Evolutionary conservation across 2,329 filamentous ascomycete genomes (phyloP).

Genomic region (Cladophialophora bantiana): DNA sequence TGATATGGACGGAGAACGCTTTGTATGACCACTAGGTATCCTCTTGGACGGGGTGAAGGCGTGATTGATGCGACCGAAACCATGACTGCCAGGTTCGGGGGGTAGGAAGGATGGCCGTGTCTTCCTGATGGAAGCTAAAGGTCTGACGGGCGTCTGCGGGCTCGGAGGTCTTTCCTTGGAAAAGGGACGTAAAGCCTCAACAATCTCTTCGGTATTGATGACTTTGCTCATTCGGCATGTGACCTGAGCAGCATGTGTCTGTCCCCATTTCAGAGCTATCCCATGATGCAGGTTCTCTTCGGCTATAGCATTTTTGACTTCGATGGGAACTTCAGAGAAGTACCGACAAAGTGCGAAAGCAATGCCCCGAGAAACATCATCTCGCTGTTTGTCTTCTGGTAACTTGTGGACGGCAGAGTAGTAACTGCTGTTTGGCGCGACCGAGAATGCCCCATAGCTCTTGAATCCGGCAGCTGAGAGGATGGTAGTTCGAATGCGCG

Average conservation of each 20-base stretch:
- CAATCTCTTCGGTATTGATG: conserved; percentile 75
- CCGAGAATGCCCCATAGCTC: conserved; percentile 87
- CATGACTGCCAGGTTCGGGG: conserved; percentile 23
- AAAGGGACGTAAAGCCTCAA: conserved; percentile 67
- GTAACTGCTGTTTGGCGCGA: conserved; percentile 89
- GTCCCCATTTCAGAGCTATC: conserved; percentile 48
- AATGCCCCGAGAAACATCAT: conserved; percentile 88
- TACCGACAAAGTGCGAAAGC: conserved; percentile 95
- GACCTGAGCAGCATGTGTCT: conserved; percentile 90
- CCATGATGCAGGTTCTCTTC: conserved; percentile 43
- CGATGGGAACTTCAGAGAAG: conserved; percentile 82
- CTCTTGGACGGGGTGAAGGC: conserved; percentile 35
- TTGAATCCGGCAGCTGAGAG: conserved; percentile 88
- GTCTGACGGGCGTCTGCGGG: conserved; percentile 32
- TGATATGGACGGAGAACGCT: conserved; percentile 36
- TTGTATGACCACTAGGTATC: conserved; percentile 33
- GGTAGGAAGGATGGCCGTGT: conserved; percentile 40
- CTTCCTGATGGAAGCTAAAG: conserved; percentile 39
- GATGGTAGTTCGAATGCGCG: conserved; percentile 92
- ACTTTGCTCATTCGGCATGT: conserved; percentile 84
- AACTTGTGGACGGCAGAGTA: conserved; percentile 90
- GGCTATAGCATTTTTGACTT: conserved; percentile 74
- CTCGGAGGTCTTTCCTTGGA: conserved; percentile 39
- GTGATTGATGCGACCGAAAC: conserved; percentile 20
- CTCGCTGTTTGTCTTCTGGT: conserved; percentile 91